Evolutionary conservation across 1,284 basidiomycete genomes (phyloP).

Genomic region (Puccinia triticina): DNA sequence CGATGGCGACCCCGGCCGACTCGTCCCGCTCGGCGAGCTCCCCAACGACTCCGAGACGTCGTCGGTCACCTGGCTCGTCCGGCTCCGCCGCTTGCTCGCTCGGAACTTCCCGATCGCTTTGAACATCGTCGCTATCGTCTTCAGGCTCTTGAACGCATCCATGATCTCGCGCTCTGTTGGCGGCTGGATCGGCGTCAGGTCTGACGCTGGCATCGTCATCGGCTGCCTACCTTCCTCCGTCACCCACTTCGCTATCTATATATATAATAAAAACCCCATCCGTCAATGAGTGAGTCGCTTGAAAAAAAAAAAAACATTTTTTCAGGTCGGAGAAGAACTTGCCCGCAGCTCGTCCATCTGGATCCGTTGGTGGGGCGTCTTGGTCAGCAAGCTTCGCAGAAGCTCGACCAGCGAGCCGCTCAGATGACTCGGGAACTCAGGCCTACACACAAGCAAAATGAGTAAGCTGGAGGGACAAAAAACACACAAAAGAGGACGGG

Average conservation of each 20-base stretch:
- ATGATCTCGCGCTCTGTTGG: slow-evolving; percentile 29
- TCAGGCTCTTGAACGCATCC: slow-evolving; percentile 24
- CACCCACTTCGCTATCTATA: slow-evolving; percentile 11
- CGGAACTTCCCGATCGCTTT: slow-evolving; percentile 22
- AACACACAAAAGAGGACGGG: no score
- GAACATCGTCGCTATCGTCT: slow-evolving; percentile 17
- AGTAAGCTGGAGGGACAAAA: no score
- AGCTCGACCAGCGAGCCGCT: background rate
- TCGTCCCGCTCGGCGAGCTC: background rate
- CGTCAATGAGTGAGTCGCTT: no score
- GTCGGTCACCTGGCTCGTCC: background rate
- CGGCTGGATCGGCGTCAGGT: slow-evolving; percentile 7
- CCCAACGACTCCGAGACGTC: background rate
- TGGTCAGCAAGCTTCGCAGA: background rate
- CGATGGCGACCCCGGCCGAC: background rate
- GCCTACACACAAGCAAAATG: no score
- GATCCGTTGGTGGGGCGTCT: no score
- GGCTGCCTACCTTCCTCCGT: background rate
- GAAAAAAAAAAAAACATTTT: no score
- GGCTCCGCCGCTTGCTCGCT: background rate
- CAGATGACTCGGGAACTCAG: background rate
- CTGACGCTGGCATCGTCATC: background rate
- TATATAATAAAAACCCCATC: background rate
- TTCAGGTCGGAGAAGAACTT: no score
- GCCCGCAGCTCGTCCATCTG: no score